These are phyloP conservation scores for Bassia scoparia DNA, from an alignment of 148 eudicot genomes.

Conservation along the genomic window DNA sequence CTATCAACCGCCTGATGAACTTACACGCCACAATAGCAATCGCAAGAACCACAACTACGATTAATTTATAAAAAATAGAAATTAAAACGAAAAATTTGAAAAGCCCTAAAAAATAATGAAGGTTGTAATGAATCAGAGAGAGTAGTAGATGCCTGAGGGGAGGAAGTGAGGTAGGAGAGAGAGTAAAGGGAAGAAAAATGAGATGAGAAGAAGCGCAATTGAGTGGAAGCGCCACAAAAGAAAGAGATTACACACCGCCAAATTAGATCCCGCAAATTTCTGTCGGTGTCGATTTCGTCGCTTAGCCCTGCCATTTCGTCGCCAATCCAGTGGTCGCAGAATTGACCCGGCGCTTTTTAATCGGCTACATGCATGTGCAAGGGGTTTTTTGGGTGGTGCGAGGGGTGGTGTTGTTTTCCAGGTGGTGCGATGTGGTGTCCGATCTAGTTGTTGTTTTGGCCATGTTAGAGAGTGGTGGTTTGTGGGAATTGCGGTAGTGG, in stretches of 20 bases:
- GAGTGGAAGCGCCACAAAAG: slow-evolving; percentile 34
- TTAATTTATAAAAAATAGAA: neutral
- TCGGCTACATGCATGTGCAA: too few species aligned
- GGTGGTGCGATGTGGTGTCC: too few species aligned
- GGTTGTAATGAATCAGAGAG: neutral
- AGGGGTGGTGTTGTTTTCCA: too few species aligned
- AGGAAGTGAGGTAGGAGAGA: slow-evolving; percentile 41
- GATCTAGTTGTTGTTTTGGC: too few species aligned
- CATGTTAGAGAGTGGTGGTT: too few species aligned
- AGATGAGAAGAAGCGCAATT: slow-evolving; percentile 40
- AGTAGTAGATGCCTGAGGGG: slow-evolving; percentile 47
- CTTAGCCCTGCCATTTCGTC: slow-evolving; percentile 10
- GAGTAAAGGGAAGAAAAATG: slow-evolving; percentile 34
- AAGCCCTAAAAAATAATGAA: neutral
- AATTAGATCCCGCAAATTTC: slow-evolving; percentile 16
- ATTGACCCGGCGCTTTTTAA: too few species aligned
- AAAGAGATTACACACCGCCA: slow-evolving; percentile 31
- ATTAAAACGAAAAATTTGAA: neutral
- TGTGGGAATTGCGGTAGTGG: too few species aligned
- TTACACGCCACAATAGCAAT: slow-evolving; percentile 35
- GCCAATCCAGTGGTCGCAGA: too few species aligned
- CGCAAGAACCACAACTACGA: slow-evolving; percentile 41
- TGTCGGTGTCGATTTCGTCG: slow-evolving; percentile 15
- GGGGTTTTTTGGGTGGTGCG: too few species aligned
- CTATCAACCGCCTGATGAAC: slow-evolving; percentile 35